Evolutionary conservation across 495 filamentous ascomycete genomes (phyloP).

Genomic region (Podospora pseudocomata): DNA sequence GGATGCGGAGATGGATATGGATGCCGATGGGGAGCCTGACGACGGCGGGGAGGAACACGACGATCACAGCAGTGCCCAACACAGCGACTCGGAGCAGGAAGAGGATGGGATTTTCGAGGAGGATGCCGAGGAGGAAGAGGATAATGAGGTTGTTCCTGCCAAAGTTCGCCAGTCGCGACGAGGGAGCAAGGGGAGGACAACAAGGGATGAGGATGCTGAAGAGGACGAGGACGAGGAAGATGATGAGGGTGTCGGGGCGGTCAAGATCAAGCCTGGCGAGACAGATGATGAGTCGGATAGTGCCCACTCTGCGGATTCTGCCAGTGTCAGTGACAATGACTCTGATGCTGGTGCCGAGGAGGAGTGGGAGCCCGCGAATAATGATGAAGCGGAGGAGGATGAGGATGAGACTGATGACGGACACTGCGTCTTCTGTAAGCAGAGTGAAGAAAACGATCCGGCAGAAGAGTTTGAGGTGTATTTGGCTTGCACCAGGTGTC

Average conservation of each 20-base stretch:
- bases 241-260: conserved; percentile 68
- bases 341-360: conserved; percentile 27
- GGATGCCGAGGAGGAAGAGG: conserved; percentile 38
- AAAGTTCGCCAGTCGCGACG: conserved; percentile 27
- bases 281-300: conserved; percentile 45
- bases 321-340: conserved; percentile 36
- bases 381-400: conserved; percentile 66
- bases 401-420: conserved; percentile 57
- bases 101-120: conserved; percentile 19
- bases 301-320: conserved; percentile 21
- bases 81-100: conserved; percentile 30
- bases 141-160: conserved; percentile 23
- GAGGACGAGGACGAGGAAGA: conserved; percentile 50
- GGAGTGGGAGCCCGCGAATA: conserved; percentile 63
- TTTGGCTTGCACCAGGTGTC: conserved; percentile 74
- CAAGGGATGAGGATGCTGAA: conserved; percentile 38
- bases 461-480: conserved; percentile 84
- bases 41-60: conserved; percentile 34
- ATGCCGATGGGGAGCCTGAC: conserved; percentile 41
- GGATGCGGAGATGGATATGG: conserved; percentile 48
- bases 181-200: conserved; percentile 34
- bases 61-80: conserved; percentile 8
- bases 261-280: conserved; percentile 62
- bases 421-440: conserved; percentile 72
- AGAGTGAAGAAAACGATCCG: conserved; percentile 83